Evolutionary conservation across 495 filamentous ascomycete genomes (phyloP).

Genomic region (Umbilicaria muhlenbergii): DNA sequence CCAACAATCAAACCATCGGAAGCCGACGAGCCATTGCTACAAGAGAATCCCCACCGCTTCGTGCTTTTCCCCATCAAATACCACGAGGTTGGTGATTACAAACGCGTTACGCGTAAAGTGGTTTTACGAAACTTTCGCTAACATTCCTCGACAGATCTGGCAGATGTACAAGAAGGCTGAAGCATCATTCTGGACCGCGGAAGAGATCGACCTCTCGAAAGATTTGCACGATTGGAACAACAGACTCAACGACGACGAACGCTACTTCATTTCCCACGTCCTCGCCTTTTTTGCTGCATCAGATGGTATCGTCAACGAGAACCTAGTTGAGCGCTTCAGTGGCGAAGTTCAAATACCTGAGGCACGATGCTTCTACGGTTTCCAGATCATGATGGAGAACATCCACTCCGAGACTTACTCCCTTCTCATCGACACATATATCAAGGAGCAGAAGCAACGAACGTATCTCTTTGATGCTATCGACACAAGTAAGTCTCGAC

Average conservation of each 20-base stretch:
- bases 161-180: slow-evolving; percentile 99
- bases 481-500: slow-evolving; percentile 61
- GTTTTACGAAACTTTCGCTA: slow-evolving; percentile 16
- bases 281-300: slow-evolving; percentile 99
- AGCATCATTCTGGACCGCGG: slow-evolving; percentile 98
- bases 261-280: slow-evolving; percentile 95
- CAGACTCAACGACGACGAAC: slow-evolving; percentile 88
- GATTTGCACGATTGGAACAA: slow-evolving; percentile 99
- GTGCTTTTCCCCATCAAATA: slow-evolving; percentile 99
- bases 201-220: slow-evolving; percentile 98
- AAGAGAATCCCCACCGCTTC: slow-evolving; percentile 92
- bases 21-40: slow-evolving; percentile 76
- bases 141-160: slow-evolving; percentile 57
- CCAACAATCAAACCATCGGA: slow-evolving; percentile 53
- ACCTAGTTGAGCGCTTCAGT: slow-evolving; percentile 94
- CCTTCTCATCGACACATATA: slow-evolving; percentile 97
- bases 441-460: slow-evolving; percentile 94
- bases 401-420: slow-evolving; percentile 99
- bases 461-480: slow-evolving; percentile 95
- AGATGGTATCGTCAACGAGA: slow-evolving; percentile 99
- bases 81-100: slow-evolving; percentile 68
- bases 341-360: slow-evolving; percentile 95
- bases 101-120: slow-evolving; percentile 61
- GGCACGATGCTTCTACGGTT: slow-evolving; percentile 98
- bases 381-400: slow-evolving; percentile 99